Conservation (phyloP, 805 yeast genomes). For the Candida qinlingensis region DNA sequence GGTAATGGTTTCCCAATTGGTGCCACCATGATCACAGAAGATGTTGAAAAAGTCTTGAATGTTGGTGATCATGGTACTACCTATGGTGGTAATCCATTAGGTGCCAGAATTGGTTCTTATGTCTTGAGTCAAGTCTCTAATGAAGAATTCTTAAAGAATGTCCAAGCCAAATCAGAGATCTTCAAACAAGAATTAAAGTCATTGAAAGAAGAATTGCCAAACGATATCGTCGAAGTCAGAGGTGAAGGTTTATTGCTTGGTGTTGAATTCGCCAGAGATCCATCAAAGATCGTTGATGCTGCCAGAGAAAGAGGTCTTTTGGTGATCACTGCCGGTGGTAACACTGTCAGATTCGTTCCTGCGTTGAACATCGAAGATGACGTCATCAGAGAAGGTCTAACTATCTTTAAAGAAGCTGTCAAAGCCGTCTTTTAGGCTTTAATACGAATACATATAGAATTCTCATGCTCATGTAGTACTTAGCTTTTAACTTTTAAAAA, state of each 20-base stretch:
- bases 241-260: slow-evolving; percentile 91
- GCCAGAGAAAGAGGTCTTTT: slow-evolving; percentile 79
- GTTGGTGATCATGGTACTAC: slow-evolving; percentile 99
- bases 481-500: too few species aligned
- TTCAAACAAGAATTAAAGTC: slow-evolving; percentile 46
- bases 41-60: slow-evolving; percentile 62
- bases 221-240: slow-evolving; percentile 61
- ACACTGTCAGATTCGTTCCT: slow-evolving; percentile 87
- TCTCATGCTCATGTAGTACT: too few species aligned
- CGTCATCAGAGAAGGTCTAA: slow-evolving; percentile 64
- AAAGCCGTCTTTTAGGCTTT: slow-evolving; percentile 21
- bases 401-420: slow-evolving; percentile 57
- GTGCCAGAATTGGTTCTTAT: slow-evolving; percentile 71
- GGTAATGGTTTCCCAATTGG: slow-evolving; percentile 97
- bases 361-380: slow-evolving; percentile 78
- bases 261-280: slow-evolving; percentile 64
- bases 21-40: slow-evolving; percentile 83
- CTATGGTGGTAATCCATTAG: slow-evolving; percentile 95
- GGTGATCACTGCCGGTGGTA: slow-evolving; percentile 87
- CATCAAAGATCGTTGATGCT: slow-evolving; percentile 52
- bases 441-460: neutral
- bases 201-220: slow-evolving; percentile 52
- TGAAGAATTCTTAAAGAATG: slow-evolving; percentile 52
- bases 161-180: slow-evolving; percentile 52
- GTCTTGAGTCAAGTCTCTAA: slow-evolving; percentile 68